A percentile compares a stretch with the other conserved stretches of the same genome.
These are phyloP conservation scores for Arachis hypogaea DNA, from an alignment of 306 rosid genomes.

Conservation along the genomic window DNA sequence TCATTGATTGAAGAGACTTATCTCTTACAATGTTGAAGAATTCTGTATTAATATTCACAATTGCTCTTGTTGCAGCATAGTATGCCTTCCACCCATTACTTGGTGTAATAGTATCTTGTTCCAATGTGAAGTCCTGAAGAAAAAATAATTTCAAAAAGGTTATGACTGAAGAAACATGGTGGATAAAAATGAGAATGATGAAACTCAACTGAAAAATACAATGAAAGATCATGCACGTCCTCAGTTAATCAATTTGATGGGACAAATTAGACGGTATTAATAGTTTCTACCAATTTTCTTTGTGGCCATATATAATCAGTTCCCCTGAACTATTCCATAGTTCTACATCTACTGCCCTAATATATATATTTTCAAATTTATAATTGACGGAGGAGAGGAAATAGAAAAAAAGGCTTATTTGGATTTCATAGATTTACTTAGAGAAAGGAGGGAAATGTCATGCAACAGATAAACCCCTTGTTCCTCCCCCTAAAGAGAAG, in stretches of 20 bases:
- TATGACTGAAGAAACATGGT: conserved; percentile 17
- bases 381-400: conserved; percentile 12
- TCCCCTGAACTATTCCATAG: conserved; percentile 17
- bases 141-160: conserved; percentile 36
- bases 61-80: conserved; percentile 95
- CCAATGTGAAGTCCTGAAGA: conserved; percentile 86
- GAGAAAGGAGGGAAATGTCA: not conserved
- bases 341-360: not conserved
- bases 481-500: conserved; percentile 2
- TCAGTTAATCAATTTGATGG: not conserved
- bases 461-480: conserved; percentile 4
- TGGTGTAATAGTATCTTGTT: conserved; percentile 82
- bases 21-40: conserved; percentile 89
- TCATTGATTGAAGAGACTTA: conserved; percentile 75
- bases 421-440: not conserved
- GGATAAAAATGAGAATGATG: conserved; percentile 8
- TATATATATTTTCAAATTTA: not conserved
- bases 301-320: not conserved
- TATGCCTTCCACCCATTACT: conserved; percentile 96
- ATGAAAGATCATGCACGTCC: not conserved
- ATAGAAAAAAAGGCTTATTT: not conserved
- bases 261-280: conserved; percentile 9
- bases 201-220: not conserved
- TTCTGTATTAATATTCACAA: conserved; percentile 77
- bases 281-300: conserved; percentile 20